Evolutionary conservation across 805 yeast species (phyloP).

Genomic region (Teunomyces barrocoloradensis): DNA sequence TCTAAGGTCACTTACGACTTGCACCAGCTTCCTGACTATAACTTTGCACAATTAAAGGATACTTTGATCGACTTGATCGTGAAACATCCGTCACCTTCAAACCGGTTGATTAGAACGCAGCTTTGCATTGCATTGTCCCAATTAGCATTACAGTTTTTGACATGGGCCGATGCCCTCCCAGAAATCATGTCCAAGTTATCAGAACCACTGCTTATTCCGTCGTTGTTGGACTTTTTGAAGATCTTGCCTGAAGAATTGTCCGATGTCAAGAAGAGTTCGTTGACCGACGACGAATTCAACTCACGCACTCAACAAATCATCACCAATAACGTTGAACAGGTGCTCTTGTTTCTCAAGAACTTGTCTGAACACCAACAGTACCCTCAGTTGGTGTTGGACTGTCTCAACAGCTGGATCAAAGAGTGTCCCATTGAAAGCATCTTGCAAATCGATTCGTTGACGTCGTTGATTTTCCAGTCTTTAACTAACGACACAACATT

Average conservation of each 20-base stretch:
- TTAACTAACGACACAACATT: conserved; percentile 65
- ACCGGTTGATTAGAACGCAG: conserved; percentile 72
- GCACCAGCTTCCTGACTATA: conserved; percentile 63
- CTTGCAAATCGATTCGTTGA: conserved; percentile 60
- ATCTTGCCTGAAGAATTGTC: conserved; percentile 89
- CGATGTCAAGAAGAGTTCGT: conserved; percentile 71
- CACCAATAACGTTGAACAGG: conserved; percentile 62
- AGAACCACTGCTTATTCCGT: conserved; percentile 34
- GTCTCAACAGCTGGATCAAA: conserved; percentile 86
- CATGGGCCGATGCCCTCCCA: conserved; percentile 68
- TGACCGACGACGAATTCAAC: conserved; percentile 78
- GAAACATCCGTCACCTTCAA: conserved; percentile 31
- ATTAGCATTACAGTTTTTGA: conserved; percentile 70
- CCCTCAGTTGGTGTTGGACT: conserved; percentile 54
- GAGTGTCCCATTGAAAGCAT: conserved; percentile 77
- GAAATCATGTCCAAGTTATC: conserved; percentile 57
- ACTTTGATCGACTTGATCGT: conserved; percentile 60
- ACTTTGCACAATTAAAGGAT: conserved; percentile 61
- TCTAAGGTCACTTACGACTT: conserved; percentile 84
- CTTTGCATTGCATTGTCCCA: conserved; percentile 79
- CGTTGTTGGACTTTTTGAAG: conserved; percentile 74
- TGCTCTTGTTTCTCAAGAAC: conserved; percentile 59
- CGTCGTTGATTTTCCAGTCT: conserved; percentile 61
- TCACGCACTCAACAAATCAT: conserved; percentile 62
- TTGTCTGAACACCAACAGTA: conserved; percentile 34